Conservation (phyloP, 106 monocot species). For the Acanthochlamys bracteata region DNA sequence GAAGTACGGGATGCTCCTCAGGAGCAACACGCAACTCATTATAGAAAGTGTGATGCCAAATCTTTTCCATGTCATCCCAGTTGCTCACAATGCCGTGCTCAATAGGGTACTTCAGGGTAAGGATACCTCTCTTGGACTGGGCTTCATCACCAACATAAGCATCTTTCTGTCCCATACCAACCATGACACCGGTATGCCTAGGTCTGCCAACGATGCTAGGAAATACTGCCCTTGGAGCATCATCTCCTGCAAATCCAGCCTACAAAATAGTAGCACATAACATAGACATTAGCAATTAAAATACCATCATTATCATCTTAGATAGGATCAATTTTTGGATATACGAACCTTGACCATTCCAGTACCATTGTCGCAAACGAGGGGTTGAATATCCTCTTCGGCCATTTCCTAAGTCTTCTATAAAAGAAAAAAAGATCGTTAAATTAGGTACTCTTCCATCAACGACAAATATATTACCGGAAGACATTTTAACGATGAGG, state of each 20-base stretch:
- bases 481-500: no score
- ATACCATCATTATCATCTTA: background rate
- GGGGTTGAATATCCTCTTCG: constrained; percentile 1
- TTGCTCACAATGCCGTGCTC: constrained; percentile 67
- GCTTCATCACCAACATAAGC: constrained; percentile 22
- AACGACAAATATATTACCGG: no score
- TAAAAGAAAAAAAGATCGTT: no score
- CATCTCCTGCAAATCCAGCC: constrained; percentile 8
- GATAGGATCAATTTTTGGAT: no score
- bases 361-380: background rate
- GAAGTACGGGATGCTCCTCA: constrained; percentile 54
- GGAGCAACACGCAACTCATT: constrained; percentile 38
- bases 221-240: background rate
- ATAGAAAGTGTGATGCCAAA: no score
- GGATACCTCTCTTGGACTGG: constrained; percentile 53
- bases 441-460: no score
- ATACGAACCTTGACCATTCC: background rate
- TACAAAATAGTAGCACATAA: background rate
- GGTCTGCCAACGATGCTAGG: background rate
- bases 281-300: background rate
- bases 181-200: background rate
- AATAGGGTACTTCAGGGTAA: constrained; percentile 61
- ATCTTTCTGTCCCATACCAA: constrained; percentile 4
- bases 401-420: background rate
- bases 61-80: constrained; percentile 51